Evolutionary conservation across 2,329 filamentous ascomycete species (phyloP), one percentile per base, ranked within the genome.

Genomic region (Xylariaceae sp.): DNA sequence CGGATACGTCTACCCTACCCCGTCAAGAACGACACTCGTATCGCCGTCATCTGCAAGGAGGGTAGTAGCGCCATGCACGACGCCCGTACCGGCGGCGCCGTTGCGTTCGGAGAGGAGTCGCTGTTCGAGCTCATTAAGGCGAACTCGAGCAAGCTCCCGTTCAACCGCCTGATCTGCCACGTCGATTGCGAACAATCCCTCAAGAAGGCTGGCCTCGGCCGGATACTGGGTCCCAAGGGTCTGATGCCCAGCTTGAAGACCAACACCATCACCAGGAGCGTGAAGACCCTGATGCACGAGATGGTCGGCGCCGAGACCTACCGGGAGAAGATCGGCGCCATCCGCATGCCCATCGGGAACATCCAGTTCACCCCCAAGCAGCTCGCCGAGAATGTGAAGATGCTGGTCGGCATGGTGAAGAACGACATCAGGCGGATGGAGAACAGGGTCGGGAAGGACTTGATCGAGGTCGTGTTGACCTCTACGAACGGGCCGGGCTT

Each of bases 181-280:
- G 81, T 82, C 48, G 86, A 90, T 65, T 92, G 88, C 65, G 80
- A 95, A 65, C 81, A 83, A 50, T 91, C 89, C 54, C 78, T 99
- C 68, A 89, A 88, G 71, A 93, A 95, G 78, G 89, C 92, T 37
- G 85, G 84, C 0, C 74, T 99, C 61, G 93, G 89, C 61, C 84
- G 88, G 63, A 82, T 96, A 43, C 80, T 99, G 19, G 95, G 95
- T 68, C 95, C 96, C 44, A 88, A 85, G 74, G 93, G 93, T 2
- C 75, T 99, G 69, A 98, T 99, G 95, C 95, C 95, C 5, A 96
- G 85, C 72, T 77, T 83, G 57, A 96, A 96, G 80, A 86, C 86
- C 60, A 92, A 91, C 62, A 98, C 95, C 0, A 89, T 99, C 53
- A 91, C 96, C 20, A 88, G 84, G 69, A 89, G 96, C 71, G 83